Conservation (phyloP, 495 filamentous ascomycete genomes). For the Neurospora sp. region DNA sequence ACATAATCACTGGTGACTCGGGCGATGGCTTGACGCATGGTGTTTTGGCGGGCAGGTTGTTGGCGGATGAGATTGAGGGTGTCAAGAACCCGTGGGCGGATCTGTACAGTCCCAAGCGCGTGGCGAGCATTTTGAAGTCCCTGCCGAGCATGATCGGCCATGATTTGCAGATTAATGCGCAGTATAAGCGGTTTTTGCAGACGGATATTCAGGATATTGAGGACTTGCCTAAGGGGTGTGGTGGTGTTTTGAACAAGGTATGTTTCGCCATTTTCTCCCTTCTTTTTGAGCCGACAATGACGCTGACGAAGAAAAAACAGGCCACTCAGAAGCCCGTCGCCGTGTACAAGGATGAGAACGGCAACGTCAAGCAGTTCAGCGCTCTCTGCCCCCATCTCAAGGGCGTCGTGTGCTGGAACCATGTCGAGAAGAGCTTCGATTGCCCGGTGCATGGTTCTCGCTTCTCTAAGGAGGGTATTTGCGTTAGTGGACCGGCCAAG, state of each 20-base stretch:
- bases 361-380: slow-evolving; percentile 37
- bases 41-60: slow-evolving; percentile 40
- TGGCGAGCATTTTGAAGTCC: slow-evolving; percentile 19
- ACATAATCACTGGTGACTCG: slow-evolving; percentile 47
- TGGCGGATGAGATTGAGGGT: slow-evolving; percentile 45
- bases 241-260: slow-evolving; percentile 42
- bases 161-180: slow-evolving; percentile 44
- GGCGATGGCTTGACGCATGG: slow-evolving; percentile 52
- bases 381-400: slow-evolving; percentile 49
- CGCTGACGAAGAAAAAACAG: slow-evolving; percentile 4
- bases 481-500: slow-evolving; percentile 42
- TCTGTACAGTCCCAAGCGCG: slow-evolving; percentile 40
- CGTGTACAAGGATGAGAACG: slow-evolving; percentile 47
- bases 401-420: slow-evolving; percentile 48
- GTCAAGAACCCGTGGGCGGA: slow-evolving; percentile 36
- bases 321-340: slow-evolving; percentile 32
- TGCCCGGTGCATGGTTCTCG: slow-evolving; percentile 45
- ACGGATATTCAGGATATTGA: slow-evolving; percentile 49
- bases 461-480: slow-evolving; percentile 42
- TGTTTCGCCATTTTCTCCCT: background rate
- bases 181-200: slow-evolving; percentile 47
- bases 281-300: background rate
- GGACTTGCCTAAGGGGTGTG: slow-evolving; percentile 35
- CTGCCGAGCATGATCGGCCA: slow-evolving; percentile 28
- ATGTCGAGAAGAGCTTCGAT: slow-evolving; percentile 45